These are phyloP conservation scores for Phoenix roebelenii DNA, from an alignment of 176 grass and related monocot species.

Conservation along the genomic window DNA sequence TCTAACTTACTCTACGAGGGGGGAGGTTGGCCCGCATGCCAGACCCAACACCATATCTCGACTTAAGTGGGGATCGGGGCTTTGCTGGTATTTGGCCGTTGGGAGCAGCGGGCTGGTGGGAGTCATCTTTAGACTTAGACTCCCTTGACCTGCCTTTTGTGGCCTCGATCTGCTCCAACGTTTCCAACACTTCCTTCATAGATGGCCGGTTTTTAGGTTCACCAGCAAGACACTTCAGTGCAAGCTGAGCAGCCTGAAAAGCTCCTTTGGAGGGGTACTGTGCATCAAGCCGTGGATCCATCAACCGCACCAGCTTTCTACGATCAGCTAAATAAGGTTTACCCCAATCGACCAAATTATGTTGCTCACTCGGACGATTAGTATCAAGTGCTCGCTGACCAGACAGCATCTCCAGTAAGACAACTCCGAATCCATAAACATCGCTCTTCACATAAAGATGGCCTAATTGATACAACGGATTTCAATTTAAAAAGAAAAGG, in stretches of 20 bases:
- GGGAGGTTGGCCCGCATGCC: too few species aligned
- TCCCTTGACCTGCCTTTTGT: constrained; percentile 43
- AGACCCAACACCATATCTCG: too few species aligned
- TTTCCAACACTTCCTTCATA: constrained; percentile 81
- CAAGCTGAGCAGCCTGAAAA: constrained; percentile 51
- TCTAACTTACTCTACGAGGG: too few species aligned
- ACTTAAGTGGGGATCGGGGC: too few species aligned
- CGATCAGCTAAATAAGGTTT: constrained; percentile 54
- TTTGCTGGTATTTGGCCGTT: too few species aligned
- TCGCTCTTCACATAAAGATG: constrained; percentile 96
- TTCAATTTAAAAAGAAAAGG: too few species aligned
- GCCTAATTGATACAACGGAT: constrained; percentile 20
- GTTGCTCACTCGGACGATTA: constrained; percentile 23
- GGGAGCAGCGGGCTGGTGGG: constrained; percentile 6
- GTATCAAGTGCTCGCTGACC: constrained; percentile 54
- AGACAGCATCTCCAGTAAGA: constrained; percentile 75
- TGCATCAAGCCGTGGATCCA: constrained; percentile 59
- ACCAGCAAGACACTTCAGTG: constrained; percentile 50
- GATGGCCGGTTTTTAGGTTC: constrained; percentile 73
- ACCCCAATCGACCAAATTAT: constrained; percentile 66
- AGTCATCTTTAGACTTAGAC: constrained; percentile 16
- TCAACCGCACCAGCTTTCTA: constrained; percentile 55
- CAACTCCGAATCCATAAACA: constrained; percentile 75
- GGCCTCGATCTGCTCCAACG: constrained; percentile 49
- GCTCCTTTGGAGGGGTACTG: constrained; percentile 73